Evolutionary conservation across 2,329 filamentous ascomycete genomes (phyloP).

Genomic region (Aureobasidium subglaciale): DNA sequence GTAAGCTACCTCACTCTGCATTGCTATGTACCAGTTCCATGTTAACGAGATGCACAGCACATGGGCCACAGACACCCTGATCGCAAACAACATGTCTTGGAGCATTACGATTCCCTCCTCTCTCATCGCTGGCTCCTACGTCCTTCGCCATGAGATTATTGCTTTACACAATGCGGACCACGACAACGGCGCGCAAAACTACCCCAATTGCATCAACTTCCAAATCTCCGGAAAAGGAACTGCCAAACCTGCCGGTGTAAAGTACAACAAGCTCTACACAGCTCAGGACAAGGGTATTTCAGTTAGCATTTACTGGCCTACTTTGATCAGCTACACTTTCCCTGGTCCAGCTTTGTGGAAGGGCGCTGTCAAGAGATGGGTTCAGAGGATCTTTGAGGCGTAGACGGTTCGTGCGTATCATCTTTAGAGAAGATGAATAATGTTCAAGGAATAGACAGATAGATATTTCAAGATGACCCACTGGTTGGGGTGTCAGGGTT

Average conservation of each 20-base stretch:
- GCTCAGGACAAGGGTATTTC: conserved; percentile 50
- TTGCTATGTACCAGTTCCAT: neutral
- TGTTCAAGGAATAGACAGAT: too few relatives aligned
- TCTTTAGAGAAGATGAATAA: too few relatives aligned
- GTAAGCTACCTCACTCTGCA: neutral
- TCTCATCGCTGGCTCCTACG: conserved; percentile 50
- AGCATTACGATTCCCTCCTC: conserved; percentile 46
- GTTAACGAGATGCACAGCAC: conserved; percentile 16
- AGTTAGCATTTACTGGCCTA: conserved; percentile 50
- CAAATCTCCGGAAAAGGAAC: conserved; percentile 51
- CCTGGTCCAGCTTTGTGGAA: conserved; percentile 41
- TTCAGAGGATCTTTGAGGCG: neutral
- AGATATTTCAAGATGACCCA: too few relatives aligned
- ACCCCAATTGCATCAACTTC: conserved; percentile 50
- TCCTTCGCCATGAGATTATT: conserved; percentile 53
- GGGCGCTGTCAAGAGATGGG: neutral
- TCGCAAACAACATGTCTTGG: conserved; percentile 43
- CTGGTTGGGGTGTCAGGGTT: too few relatives aligned
- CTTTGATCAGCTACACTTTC: conserved; percentile 41
- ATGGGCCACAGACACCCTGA: conserved; percentile 51
- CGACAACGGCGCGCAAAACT: conserved; percentile 39
- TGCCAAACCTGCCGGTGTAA: conserved; percentile 41
- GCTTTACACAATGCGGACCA: conserved; percentile 49
- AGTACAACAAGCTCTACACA: conserved; percentile 51
- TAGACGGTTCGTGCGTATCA: too few relatives aligned